Percentiles rank a stretch among this genome's conserved stretches.
Evolutionary conservation across 1,284 basidiomycete genomes (phyloP).

Genomic region (Rugosomyces carneus): DNA sequence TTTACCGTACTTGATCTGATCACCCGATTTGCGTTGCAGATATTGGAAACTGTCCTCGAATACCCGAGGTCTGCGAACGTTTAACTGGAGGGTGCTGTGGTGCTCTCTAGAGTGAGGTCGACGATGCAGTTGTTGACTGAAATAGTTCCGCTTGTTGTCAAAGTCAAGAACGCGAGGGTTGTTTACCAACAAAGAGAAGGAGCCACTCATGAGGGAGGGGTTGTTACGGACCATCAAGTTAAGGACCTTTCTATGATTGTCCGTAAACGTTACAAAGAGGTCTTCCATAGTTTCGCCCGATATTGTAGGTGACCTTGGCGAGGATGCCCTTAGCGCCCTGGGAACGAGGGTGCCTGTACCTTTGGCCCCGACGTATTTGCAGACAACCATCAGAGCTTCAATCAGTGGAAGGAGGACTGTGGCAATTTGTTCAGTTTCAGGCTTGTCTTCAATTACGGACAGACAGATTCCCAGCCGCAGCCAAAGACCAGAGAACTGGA

Average conservation of each 20-base stretch:
- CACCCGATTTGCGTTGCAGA: slow-evolving; percentile 85
- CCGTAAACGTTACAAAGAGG: slow-evolving; percentile 91
- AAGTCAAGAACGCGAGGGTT: slow-evolving; percentile 98
- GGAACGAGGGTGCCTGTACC: slow-evolving; percentile 33
- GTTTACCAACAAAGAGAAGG: slow-evolving; percentile 93
- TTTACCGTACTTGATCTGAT: slow-evolving; percentile 98
- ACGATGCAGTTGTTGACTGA: slow-evolving; percentile 92
- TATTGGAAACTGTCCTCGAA: slow-evolving; percentile 97
- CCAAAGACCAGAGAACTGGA: slow-evolving; percentile 86
- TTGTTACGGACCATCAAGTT: slow-evolving; percentile 98
- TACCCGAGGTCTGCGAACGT: slow-evolving; percentile 88
- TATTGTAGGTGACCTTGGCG: slow-evolving; percentile 61
- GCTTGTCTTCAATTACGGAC: slow-evolving; percentile 72
- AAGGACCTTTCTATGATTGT: slow-evolving; percentile 89
- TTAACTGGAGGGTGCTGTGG: slow-evolving; percentile 82
- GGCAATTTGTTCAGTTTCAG: slow-evolving; percentile 81
- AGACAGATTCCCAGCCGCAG: slow-evolving; percentile 81
- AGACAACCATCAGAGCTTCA: slow-evolving; percentile 96
- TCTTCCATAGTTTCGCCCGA: slow-evolving; percentile 76
- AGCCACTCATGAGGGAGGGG: slow-evolving; percentile 96
- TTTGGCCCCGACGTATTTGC: slow-evolving; percentile 83
- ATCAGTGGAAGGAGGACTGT: slow-evolving; percentile 89
- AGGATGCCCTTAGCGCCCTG: slow-evolving; percentile 52
- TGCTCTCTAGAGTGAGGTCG: slow-evolving; percentile 77
- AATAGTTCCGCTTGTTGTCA: slow-evolving; percentile 99